A percentile compares a stretch with the other conserved stretches of the same genome.
phyloP scores from a whole-genome alignment of 2,329 filamentous ascomycete species.

The Lojkania enalia region DNA sequence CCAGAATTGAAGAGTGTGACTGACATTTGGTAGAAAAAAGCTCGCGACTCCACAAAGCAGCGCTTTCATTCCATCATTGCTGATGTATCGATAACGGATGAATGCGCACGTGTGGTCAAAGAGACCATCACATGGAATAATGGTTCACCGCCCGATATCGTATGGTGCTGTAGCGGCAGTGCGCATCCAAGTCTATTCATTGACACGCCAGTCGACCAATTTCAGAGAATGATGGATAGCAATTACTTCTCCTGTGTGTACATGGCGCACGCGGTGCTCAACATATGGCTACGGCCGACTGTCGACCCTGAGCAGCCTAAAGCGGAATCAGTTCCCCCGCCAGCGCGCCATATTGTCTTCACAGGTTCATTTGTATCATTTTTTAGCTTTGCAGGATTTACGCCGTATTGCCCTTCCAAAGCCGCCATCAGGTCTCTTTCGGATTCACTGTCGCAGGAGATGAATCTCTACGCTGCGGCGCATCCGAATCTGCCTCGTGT shows the following conservation, averaged over 20 bases:
- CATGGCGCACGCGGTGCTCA: constrained; percentile 44
- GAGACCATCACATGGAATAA: constrained; percentile 16
- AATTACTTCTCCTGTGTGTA: constrained; percentile 49
- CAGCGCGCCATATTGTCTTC: constrained; percentile 18
- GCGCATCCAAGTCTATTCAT: constrained; percentile 40
- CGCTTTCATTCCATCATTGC: constrained; percentile 15
- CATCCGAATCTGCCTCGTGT: constrained; percentile 27
- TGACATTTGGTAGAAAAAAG: constrained; percentile 8
- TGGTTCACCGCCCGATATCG: constrained; percentile 15
- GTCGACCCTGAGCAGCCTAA: neutral
- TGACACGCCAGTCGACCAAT: constrained; percentile 40
- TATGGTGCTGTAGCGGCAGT: constrained; percentile 20
- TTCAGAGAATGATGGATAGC: constrained; percentile 44
- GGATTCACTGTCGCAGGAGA: constrained; percentile 19
- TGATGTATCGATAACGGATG: constrained; percentile 10
- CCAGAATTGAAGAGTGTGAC: neutral
- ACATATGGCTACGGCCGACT: constrained; percentile 28
- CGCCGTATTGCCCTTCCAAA: constrained; percentile 16
- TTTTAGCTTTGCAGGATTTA: constrained; percentile 17
- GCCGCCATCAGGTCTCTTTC: constrained; percentile 17
- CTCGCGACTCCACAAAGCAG: constrained; percentile 11
- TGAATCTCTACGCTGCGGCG: constrained; percentile 42
- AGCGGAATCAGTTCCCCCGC: neutral
- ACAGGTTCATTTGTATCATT: constrained; percentile 19
- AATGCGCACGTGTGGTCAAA: constrained; percentile 11